Conservation (phyloP, 1,284 basidiomycete genomes). For the Hemileia vastatrix region DNA sequence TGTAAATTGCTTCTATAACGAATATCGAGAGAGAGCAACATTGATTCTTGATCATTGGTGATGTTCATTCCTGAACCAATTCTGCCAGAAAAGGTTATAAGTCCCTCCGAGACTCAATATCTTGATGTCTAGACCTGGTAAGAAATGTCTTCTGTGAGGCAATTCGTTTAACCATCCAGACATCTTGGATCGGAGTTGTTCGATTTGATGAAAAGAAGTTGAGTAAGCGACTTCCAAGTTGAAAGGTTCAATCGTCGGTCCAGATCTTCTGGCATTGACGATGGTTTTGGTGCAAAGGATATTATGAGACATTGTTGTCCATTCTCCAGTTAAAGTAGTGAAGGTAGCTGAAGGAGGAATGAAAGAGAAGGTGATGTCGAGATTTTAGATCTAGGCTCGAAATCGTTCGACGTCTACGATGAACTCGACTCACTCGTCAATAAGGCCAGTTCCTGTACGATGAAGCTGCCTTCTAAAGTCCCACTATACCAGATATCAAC, state of each 20-base stretch:
- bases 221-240: conserved; percentile 31
- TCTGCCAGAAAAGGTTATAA: too few relatives aligned
- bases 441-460: conserved; percentile 9
- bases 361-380: not conserved
- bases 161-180: conserved; percentile 29
- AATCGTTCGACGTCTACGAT: not conserved
- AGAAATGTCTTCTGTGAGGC: conserved; percentile 33
- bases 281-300: conserved; percentile 30
- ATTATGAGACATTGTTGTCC: not conserved
- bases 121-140: conserved; percentile 35
- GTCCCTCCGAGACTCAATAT: conserved; percentile 28
- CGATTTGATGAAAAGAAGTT: conserved; percentile 34
- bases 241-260: conserved; percentile 34
- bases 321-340: not conserved
- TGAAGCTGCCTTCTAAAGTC: not conserved
- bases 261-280: conserved; percentile 33
- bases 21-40: too few relatives aligned
- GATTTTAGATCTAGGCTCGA: not conserved
- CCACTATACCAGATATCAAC: conserved; percentile 48
- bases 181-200: conserved; percentile 33
- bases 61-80: too few relatives aligned
- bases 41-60: too few relatives aligned
- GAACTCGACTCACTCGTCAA: not conserved
- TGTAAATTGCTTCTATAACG: too few relatives aligned
- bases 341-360: not conserved